Base-by-base conservation (phyloP, 2,329 filamentous ascomycete species). In the Xylaria sp. region DNA sequence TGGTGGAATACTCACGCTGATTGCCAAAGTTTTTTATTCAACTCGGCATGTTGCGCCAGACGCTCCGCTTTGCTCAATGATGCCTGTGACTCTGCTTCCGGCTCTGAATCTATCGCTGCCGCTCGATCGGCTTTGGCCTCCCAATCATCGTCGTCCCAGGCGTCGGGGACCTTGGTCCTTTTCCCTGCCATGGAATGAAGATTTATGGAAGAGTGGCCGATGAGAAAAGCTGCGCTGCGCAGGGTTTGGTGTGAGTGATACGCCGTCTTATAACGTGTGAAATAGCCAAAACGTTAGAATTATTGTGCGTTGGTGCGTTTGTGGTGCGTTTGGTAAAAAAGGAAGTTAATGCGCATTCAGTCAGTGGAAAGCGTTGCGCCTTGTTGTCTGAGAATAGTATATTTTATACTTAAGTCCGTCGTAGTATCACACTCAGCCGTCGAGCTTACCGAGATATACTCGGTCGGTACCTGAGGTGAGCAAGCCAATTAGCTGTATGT, bases 71-170 rank as follows among this genome's bases (percentile, higher is more conserved):
- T 94, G 73, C 89, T 90, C 69, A 94, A 80, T 52, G 80, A 80
- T 55, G 79, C 79, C 74, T 82, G 81, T 20, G 80, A 77, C 60
- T 76, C 74, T 64, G 78, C 72, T 39, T 80, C 76, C n/a, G 80
- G 74, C 63, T 82, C 69, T 1, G 67, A 82, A 70, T 81, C 79
- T 74, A 80, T 78, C 25, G 83, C 78, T 51, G 80, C 79, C 34
- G 80, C 75, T 67, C 79, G 86, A 79, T 97, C 94, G 66, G 92
- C 93, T 78, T 92, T 87, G 6, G 84, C 82, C 79, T 95, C 93
- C 94, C 94, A 98, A 77, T 97, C 93, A 75, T 97, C 91, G 72
- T 84, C 87, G 41, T 95, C 94, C 95, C 95, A 98, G 23, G 94
- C 94, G 79, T 94, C 89, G 46, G 92, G 90, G 68, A 91, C 80